Base-by-base conservation (phyloP, 495 filamentous ascomycete genomes). In the Mytilinidion resinicola region DNA sequence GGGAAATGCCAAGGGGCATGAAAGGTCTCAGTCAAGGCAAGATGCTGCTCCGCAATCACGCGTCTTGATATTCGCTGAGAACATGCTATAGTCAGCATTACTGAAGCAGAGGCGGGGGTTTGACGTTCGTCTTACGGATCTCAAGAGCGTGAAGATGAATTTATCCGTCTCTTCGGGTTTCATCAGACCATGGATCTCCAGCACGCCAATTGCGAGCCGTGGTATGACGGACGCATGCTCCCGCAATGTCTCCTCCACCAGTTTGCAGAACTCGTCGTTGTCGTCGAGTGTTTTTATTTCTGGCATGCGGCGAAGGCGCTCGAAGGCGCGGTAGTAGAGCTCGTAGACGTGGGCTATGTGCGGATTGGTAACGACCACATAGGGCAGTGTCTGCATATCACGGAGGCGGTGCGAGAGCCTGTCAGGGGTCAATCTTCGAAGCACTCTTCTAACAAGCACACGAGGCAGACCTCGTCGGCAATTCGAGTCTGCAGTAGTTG, bases 41-140 rank as follows among this genome's bases (percentile, higher is more conserved):
- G 81, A 65, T 99, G 93, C 64, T 97, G 93, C 73, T 99, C 93
- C 37, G 92, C 93, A 67, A 99, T 99, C 51, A 97, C 92, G 38
- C 93, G 84, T 50, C 93, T 85, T 34, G 91, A 96, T 55, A 98
- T 98, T 55, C 93, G 82, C 86, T 95, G 67, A 38, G 48, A 9
- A 19, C 21, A 30, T 44, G 35, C 46, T 19, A 36, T 38, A 39
- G 19, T 55, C 14, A 51, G 35, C 4, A 43, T 8, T n/a, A 43
- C 21, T 12, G 37, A 17, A 43, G 17, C 36, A 43, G 1, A 33
- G 2, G 47, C 30, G n/a, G 21, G 33, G 37, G 12, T n/a, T 37
- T 36, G 51, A 38, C 20, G 9, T 6, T 30, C 21, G 46, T 60
- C 83, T 70, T 83, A 96, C 90, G 58, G 92, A 91, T 77, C 90